Conservation (phyloP, 1,284 basidiomycete species). For the Rugosomyces carneus region DNA sequence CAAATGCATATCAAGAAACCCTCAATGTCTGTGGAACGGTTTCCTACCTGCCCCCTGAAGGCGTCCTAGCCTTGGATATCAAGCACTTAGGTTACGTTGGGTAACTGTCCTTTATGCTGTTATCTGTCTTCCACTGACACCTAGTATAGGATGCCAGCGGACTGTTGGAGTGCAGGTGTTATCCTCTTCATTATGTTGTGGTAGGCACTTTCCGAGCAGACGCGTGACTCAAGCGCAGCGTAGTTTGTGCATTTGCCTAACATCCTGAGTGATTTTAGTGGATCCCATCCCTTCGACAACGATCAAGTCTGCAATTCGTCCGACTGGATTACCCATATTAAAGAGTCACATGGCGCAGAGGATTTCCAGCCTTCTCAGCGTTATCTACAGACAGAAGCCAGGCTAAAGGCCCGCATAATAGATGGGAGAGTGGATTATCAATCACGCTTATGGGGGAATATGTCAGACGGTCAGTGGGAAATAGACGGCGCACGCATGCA, state of each 20-base stretch:
- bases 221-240: background rate
- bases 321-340: conserved; percentile 29
- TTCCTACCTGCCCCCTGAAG: conserved; percentile 81
- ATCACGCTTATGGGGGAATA: conserved; percentile 42
- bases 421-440: conserved; percentile 53
- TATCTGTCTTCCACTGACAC: background rate
- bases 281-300: conserved; percentile 70
- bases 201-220: conserved; percentile 37
- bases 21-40: conserved; percentile 79
- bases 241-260: background rate
- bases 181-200: conserved; percentile 76
- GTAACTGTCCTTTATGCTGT: conserved; percentile 19
- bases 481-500: background rate
- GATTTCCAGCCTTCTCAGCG: conserved; percentile 38
- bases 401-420: conserved; percentile 64
- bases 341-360: conserved; percentile 24
- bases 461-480: conserved; percentile 49
- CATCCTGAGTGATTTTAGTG: conserved; percentile 28
- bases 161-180: conserved; percentile 81
- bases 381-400: conserved; percentile 46
- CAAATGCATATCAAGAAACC: conserved; percentile 71
- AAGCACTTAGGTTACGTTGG: conserved; percentile 65
- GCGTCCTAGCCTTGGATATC: conserved; percentile 67
- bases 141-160: conserved; percentile 58
- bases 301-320: conserved; percentile 25